Conservation (phyloP, 2,329 filamentous ascomycete genomes). For the Colletotrichum cereale region DNA sequence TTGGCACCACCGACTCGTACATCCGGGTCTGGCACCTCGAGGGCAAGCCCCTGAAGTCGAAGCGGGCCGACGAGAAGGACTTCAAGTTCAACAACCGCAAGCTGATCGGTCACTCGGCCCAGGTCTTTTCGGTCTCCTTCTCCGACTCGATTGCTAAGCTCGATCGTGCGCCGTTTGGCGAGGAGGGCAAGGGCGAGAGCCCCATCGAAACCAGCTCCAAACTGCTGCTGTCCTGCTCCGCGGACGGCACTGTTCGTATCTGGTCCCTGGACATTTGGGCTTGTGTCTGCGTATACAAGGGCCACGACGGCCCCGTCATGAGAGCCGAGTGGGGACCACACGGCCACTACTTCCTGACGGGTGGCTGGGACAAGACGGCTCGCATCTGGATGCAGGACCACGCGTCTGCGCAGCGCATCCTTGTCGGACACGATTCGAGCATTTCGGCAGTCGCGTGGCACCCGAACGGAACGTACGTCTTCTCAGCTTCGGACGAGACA, state of each 20-base stretch:
- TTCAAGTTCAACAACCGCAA: slow-evolving; percentile 73
- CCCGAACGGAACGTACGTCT: slow-evolving; percentile 92
- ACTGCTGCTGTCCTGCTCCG: slow-evolving; percentile 87
- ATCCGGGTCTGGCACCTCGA: slow-evolving; percentile 95
- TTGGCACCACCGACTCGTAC: slow-evolving; percentile 93
- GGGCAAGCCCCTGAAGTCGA: slow-evolving; percentile 81
- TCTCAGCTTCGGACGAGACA: slow-evolving; percentile 87
- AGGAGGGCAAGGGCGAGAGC: slow-evolving; percentile 57
- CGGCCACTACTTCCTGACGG: slow-evolving; percentile 93
- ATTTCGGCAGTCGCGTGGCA: slow-evolving; percentile 96
- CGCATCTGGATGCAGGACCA: slow-evolving; percentile 94
- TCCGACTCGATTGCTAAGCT: slow-evolving; percentile 75
- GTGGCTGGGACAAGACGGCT: slow-evolving; percentile 89
- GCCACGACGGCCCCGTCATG: slow-evolving; percentile 90
- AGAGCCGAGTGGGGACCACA: slow-evolving; percentile 91
- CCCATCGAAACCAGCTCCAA: slow-evolving; percentile 70
- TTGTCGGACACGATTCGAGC: slow-evolving; percentile 92
- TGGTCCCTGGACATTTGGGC: slow-evolving; percentile 95
- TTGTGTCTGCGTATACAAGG: slow-evolving; percentile 94
- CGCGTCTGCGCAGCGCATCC: slow-evolving; percentile 86
- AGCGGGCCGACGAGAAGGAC: slow-evolving; percentile 69
- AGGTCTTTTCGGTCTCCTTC: slow-evolving; percentile 91
- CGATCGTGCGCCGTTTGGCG: slow-evolving; percentile 63
- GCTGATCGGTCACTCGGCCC: slow-evolving; percentile 89
- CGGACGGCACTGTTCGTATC: slow-evolving; percentile 87